Base-by-base conservation (phyloP, 306 rosid species). In the Acacia crassicarpa region DNA sequence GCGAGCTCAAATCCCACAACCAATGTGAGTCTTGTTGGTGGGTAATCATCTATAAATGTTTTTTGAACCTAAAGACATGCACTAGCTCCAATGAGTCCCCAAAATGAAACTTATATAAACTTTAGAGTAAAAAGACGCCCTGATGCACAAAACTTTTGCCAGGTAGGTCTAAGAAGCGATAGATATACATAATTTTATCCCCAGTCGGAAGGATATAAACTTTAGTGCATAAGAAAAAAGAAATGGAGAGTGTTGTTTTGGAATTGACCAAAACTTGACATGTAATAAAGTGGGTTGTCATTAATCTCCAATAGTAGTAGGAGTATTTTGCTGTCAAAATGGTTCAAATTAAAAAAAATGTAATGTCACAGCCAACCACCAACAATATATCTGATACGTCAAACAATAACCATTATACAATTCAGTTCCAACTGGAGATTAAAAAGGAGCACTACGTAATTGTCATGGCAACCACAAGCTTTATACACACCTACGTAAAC, bases 81-180 rank as follows among this genome's bases (percentile, higher is more conserved):
- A 38, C 1, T 38, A 38, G 8, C 1, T 6, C 1, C 0, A 0
- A 1, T 5, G 0, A 38, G 41, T 38, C 8, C 41, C 8, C 1
- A 6, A 0, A 1, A 0, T 0, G 1, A 38, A 38, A 0, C 41
- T 38, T 6, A 38, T 0, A 35, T 38, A 38, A 38, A 38, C 41
- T 38, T 6, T 38, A 6, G 8, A 6, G 8, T 38, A 38, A 38
- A 38, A 38, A 0, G 8, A 6, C 5, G 1, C 1, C 40, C 8
- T 38, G 6, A 1, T 6, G 0, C 1, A 6, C 8, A 6, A 6
- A 38, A 1, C 8, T 38, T 6, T 8, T 0, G 6, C 41, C 6
- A 38, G 1, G 0, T 5, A 1, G 0, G 0, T 35, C 8, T 35
- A 0, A 35, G 0, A 35, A 35, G 8, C 1, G 7, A 35, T 35